Evolutionary conservation across 306 rosid genomes (phyloP).

Genomic region (Luffa acutangula): DNA sequence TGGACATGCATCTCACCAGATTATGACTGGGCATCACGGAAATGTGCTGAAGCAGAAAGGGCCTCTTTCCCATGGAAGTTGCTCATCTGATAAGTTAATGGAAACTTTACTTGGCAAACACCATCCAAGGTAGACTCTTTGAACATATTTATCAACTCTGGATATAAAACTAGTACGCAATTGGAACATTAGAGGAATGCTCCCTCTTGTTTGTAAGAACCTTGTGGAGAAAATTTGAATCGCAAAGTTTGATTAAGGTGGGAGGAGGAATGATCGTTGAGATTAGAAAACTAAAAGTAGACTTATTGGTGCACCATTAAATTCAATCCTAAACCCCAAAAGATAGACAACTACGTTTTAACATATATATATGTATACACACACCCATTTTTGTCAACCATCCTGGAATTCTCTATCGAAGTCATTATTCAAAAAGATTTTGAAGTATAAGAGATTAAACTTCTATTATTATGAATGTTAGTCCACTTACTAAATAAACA

Average conservation of each 20-base stretch:
- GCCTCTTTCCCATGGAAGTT: slow-evolving; percentile 62
- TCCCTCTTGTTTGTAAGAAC: not conserved
- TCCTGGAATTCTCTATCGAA: too few species aligned
- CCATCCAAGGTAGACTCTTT: slow-evolving; percentile 52
- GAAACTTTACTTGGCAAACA: slow-evolving; percentile 75
- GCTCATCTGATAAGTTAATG: slow-evolving; percentile 82
- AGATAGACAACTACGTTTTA: not conserved
- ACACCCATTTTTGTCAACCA: too few species aligned
- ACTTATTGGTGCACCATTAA: not conserved
- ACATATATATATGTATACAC: too few species aligned
- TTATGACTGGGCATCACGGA: slow-evolving; percentile 24
- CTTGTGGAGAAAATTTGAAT: not conserved
- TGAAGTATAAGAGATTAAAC: not conserved
- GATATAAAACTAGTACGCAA: not conserved
- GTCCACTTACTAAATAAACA: not conserved
- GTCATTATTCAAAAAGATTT: not conserved
- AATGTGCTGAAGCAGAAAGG: slow-evolving; percentile 34
- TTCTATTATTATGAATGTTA: not conserved
- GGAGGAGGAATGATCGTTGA: not conserved
- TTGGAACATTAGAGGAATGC: not conserved
- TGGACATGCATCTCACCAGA: slow-evolving; percentile 20
- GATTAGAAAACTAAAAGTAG: not conserved
- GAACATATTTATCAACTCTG: not conserved
- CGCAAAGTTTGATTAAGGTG: not conserved
- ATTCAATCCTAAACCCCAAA: not conserved